A percentile compares a stretch with the other conserved stretches of the same genome.
phyloP scores from a whole-genome alignment of 202 grass and related monocot species.

The Musa balbisiana region DNA sequence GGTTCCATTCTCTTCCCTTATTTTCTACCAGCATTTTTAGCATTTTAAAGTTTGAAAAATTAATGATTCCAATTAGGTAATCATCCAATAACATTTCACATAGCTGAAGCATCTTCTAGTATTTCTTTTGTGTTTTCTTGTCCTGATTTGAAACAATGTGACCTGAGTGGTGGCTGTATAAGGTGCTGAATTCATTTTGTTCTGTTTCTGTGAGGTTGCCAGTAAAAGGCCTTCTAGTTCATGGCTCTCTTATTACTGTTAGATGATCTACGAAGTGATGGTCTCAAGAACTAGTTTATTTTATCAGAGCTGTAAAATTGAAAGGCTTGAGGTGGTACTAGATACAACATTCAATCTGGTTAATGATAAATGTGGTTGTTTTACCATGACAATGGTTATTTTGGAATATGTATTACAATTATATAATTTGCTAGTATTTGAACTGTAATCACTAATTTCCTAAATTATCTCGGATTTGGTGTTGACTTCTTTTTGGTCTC shows the following conservation, averaged over 20 bases:
- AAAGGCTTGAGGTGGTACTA: background rate
- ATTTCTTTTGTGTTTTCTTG: background rate
- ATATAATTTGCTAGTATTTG: background rate
- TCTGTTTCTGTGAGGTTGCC: background rate
- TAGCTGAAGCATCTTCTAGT: background rate
- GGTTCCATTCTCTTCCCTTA: slow-evolving; percentile 25
- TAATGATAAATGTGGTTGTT: background rate
- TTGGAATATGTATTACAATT: background rate
- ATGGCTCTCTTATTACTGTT: too few relatives aligned
- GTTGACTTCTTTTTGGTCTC: background rate
- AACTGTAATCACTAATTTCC: background rate
- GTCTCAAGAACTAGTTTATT: background rate
- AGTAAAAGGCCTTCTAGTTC: background rate
- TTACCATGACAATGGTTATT: background rate
- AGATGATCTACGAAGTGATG: background rate
- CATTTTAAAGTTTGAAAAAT: background rate
- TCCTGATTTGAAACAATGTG: background rate
- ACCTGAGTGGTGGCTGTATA: background rate
- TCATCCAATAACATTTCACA: background rate
- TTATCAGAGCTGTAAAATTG: background rate
- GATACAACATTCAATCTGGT: background rate
- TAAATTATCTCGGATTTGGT: background rate
- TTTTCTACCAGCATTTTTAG: background rate
- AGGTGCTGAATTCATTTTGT: background rate
- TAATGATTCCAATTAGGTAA: background rate